A percentile compares a stretch with the other conserved stretches of the same genome.
These are phyloP conservation scores for Zygoascus biomembranicola DNA, from an alignment of 805 yeast genomes.

Conservation along the genomic window DNA sequence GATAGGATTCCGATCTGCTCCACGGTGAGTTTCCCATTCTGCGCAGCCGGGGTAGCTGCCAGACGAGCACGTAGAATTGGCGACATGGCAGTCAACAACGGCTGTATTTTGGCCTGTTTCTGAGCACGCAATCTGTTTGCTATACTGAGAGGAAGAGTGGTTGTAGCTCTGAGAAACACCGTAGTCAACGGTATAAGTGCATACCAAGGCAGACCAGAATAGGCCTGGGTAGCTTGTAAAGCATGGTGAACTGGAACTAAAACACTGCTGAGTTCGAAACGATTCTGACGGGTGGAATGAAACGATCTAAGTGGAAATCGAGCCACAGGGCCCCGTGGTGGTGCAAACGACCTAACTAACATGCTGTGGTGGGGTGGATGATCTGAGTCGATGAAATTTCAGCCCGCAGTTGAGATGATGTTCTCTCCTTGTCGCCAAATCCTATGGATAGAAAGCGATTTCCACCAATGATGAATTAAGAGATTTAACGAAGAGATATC, in stretches of 20 bases:
- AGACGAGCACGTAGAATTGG: slow-evolving; percentile 59
- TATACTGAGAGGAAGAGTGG: slow-evolving; percentile 75
- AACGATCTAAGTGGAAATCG: background rate
- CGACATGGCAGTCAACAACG: slow-evolving; percentile 62
- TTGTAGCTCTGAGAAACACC: slow-evolving; percentile 48
- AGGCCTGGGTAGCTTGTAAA: slow-evolving; percentile 18
- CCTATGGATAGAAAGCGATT: background rate
- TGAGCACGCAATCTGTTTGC: slow-evolving; percentile 60
- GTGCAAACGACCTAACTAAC: background rate
- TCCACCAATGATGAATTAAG: background rate
- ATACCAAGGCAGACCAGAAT: slow-evolving; percentile 70
- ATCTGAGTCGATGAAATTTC: background rate
- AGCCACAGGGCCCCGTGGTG: background rate
- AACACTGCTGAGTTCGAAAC: slow-evolving; percentile 11
- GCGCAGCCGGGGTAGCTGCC: slow-evolving; percentile 32
- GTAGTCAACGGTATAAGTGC: slow-evolving; percentile 69
- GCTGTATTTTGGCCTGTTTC: slow-evolving; percentile 63
- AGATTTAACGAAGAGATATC: background rate
- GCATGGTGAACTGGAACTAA: slow-evolving; percentile 15
- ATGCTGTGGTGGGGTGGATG: background rate
- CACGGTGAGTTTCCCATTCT: slow-evolving; percentile 42
- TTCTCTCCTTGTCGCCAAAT: background rate
- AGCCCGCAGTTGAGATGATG: background rate
- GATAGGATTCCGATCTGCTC: slow-evolving; percentile 73
- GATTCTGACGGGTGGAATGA: slow-evolving; percentile 1